Evolutionary conservation across 352 stramenopile genomes (phyloP).

Genomic region (Globisporangium cystogenes): DNA sequence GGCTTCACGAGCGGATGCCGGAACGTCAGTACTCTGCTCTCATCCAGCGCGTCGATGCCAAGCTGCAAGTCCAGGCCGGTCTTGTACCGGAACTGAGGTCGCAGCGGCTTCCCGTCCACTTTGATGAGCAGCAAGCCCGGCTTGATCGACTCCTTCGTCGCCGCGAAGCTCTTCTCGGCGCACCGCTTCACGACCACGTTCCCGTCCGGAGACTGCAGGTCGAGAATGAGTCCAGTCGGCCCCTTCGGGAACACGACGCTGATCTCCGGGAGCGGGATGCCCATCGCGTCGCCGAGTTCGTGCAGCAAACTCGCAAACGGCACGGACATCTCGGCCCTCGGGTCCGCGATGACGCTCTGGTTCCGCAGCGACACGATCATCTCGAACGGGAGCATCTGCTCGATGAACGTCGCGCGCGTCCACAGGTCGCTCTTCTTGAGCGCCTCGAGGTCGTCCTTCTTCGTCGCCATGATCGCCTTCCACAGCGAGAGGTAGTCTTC

Average conservation of each 20-base stretch:
- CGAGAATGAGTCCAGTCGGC: constrained; percentile 55
- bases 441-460: constrained; percentile 54
- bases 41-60: constrained; percentile 44
- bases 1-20: constrained; percentile 58
- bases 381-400: constrained; percentile 71
- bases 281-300: constrained; percentile 65
- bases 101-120: constrained; percentile 58
- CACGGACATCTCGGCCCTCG: constrained; percentile 24
- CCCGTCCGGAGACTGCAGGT: constrained; percentile 24
- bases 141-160: constrained; percentile 60
- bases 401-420: constrained; percentile 42
- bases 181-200: constrained; percentile 40
- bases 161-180: constrained; percentile 45
- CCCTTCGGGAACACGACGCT: constrained; percentile 64
- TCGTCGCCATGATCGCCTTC: constrained; percentile 56
- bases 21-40: constrained; percentile 67
- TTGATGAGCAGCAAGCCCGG: constrained; percentile 70
- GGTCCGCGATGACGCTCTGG: constrained; percentile 42
- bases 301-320: constrained; percentile 51
- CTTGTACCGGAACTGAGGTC: constrained; percentile 39
- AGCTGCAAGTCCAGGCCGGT: constrained; percentile 48
- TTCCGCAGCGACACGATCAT: constrained; percentile 76
- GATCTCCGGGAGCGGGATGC: constrained; percentile 79
- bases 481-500: constrained; percentile 72
- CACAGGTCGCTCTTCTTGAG: constrained; percentile 63